Percentiles rank a stretch among this genome's conserved stretches.
Conservation (phyloP, 139 green algal species). For the Limnomonas spitsbergensis region DNA sequence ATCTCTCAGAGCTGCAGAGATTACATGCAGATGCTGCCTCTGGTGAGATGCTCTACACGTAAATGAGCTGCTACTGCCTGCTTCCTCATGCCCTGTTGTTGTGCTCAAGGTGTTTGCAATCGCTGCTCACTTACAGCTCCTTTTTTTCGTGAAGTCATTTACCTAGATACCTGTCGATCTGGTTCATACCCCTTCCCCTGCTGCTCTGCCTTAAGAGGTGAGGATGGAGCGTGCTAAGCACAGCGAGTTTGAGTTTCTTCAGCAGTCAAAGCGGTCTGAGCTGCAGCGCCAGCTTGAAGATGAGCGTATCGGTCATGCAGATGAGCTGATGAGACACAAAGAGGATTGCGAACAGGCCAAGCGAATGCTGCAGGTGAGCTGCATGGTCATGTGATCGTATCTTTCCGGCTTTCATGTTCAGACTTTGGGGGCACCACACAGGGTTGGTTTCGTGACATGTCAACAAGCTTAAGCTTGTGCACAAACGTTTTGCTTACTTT, state of each 20-base stretch:
- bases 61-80: not conserved
- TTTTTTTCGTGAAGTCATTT: not conserved
- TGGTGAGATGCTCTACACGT: not conserved
- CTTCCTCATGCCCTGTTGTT: not conserved
- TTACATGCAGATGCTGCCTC: not conserved
- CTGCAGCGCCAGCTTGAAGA: slow-evolving; percentile 38
- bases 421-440: no score
- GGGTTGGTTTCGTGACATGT: no score
- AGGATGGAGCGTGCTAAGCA: not conserved
- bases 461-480: no score
- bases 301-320: slow-evolving; percentile 21
- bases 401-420: not conserved
- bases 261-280: slow-evolving; percentile 10
- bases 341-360: slow-evolving; percentile 37
- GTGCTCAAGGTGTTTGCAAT: no score
- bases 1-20: not conserved
- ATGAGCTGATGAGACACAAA: slow-evolving; percentile 35
- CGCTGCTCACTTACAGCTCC: not conserved
- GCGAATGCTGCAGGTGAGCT: slow-evolving; percentile 41
- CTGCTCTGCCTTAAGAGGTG: slow-evolving; percentile 21
- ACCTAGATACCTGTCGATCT: not conserved
- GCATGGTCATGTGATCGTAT: not conserved
- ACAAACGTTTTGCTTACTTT: no score
- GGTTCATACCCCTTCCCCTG: no score
- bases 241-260: slow-evolving; percentile 16